Percentiles rank a stretch among this genome's conserved stretches.
Evolutionary conservation across 2,329 filamentous ascomycete genomes (phyloP).

Genomic region (Verticillium dahliae): DNA sequence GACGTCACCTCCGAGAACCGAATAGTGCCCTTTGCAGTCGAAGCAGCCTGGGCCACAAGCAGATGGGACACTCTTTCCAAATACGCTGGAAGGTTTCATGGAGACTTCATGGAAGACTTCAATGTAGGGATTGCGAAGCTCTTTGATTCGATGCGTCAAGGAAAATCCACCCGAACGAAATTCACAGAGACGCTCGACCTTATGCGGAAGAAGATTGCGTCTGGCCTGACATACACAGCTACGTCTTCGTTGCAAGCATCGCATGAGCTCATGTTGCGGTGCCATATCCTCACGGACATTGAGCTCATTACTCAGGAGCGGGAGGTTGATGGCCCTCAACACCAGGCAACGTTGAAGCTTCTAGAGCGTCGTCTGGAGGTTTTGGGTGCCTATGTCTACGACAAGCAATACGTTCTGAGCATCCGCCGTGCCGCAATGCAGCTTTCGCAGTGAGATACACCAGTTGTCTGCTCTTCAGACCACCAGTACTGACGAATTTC

Average conservation of each 20-base stretch:
- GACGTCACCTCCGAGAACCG: conserved; percentile 46
- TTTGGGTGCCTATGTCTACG: conserved; percentile 78
- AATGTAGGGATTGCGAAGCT: conserved; percentile 67
- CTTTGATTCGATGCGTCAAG: conserved; percentile 53
- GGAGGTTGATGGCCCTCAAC: conserved; percentile 29
- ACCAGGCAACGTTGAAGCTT: conserved; percentile 40
- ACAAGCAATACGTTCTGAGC: conserved; percentile 90
- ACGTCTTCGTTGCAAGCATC: conserved; percentile 78
- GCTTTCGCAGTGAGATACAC: conserved; percentile 52
- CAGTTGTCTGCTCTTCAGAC: not conserved
- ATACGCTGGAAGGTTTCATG: conserved; percentile 52
- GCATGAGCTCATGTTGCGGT: conserved; percentile 76
- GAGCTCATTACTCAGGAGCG: conserved; percentile 61
- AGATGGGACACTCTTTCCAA: conserved; percentile 71
- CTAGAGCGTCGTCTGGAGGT: conserved; percentile 78
- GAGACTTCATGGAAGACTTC: conserved; percentile 59
- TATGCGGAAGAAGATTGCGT: conserved; percentile 64
- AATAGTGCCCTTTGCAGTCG: conserved; percentile 76
- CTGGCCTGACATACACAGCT: conserved; percentile 66
- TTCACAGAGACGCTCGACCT: conserved; percentile 54
- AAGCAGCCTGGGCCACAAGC: conserved; percentile 85
- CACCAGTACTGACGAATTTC: conserved; percentile 3
- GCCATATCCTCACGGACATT: conserved; percentile 83
- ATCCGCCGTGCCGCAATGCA: conserved; percentile 85
- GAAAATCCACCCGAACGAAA: conserved; percentile 35